phyloP scores from a whole-genome alignment of 2,329 filamentous ascomycete genomes.

The Berkeleyomyces basicola region DNA sequence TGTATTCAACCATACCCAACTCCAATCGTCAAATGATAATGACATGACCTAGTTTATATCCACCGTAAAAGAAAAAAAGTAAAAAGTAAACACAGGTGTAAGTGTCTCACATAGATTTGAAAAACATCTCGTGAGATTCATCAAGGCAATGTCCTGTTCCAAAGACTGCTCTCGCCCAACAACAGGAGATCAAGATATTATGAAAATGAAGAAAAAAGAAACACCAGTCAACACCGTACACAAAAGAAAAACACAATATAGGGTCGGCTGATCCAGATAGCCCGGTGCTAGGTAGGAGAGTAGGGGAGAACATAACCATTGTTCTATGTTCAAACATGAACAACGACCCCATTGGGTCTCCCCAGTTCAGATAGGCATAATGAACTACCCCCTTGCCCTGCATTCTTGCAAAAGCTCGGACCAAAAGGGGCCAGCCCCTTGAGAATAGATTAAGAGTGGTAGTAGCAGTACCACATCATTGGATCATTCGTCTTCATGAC shows the following conservation, averaged over 20 bases:
- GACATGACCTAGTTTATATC: neutral
- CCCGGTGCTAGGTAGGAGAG: too few relatives aligned
- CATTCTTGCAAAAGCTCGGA: neutral
- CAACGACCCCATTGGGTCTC: neutral
- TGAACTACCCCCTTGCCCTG: neutral
- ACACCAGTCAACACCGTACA: neutral
- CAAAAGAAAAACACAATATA: neutral
- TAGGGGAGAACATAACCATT: neutral
- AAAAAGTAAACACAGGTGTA: neutral
- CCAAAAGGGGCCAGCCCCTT: constrained; percentile 4
- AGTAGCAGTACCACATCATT: neutral
- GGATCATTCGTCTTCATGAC: neutral
- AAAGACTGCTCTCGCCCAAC: neutral
- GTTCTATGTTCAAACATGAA: neutral
- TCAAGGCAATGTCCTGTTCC: neutral
- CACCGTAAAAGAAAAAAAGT: neutral
- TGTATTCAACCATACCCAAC: neutral
- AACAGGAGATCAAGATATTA: too few relatives aligned
- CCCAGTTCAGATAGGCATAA: neutral
- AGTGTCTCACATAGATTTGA: neutral
- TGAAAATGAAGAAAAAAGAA: neutral
- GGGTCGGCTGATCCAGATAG: too few relatives aligned
- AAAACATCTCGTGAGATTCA: neutral
- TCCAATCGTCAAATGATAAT: neutral
- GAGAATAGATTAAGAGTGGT: neutral